phyloP scores from a whole-genome alignment of 495 filamentous ascomycete species.

The Aspergillus affinis region DNA sequence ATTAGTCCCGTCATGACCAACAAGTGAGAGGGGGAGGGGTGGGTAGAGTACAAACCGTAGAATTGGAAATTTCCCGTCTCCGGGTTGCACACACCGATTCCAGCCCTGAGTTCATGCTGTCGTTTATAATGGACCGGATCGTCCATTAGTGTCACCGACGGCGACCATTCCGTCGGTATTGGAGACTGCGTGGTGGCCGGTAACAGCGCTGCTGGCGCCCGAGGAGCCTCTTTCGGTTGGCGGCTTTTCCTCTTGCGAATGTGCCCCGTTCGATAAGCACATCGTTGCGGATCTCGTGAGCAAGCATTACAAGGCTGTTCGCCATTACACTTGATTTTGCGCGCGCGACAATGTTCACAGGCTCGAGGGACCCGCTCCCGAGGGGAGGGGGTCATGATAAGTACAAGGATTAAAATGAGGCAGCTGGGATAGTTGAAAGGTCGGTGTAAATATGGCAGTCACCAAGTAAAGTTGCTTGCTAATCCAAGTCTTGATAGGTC shows the following conservation, averaged over 20 bases:
- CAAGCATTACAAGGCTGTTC: conserved; percentile 28
- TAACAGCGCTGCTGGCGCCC: conserved; percentile 2
- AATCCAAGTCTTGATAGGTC: conserved; percentile 1
- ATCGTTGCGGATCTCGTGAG: conserved; percentile 9
- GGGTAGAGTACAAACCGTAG: conserved; percentile 7
- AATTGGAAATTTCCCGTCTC: conserved; percentile 17
- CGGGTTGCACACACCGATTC: conserved; percentile 14
- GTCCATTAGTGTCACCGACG: conserved; percentile 1
- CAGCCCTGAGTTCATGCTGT: conserved; percentile 15
- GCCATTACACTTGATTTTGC: conserved; percentile 39
- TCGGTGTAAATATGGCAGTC: neutral
- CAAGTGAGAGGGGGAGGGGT: neutral
- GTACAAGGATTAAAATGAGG: neutral
- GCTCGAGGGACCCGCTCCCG: conserved; percentile 13
- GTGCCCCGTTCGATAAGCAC: conserved; percentile 7
- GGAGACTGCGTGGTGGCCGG: conserved; percentile 2
- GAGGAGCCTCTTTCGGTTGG: neutral
- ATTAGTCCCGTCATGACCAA: neutral
- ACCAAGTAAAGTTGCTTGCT: conserved; percentile 3
- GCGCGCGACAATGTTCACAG: conserved; percentile 33
- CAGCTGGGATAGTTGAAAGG: neutral
- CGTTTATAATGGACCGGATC: conserved; percentile 13
- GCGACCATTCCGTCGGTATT: neutral
- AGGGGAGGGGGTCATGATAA: conserved; percentile 10
- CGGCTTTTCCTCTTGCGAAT: conserved; percentile 10